Evolutionary conservation across 495 filamentous ascomycete species (phyloP).

Genomic region (Thermochaetoides thermophila): DNA sequence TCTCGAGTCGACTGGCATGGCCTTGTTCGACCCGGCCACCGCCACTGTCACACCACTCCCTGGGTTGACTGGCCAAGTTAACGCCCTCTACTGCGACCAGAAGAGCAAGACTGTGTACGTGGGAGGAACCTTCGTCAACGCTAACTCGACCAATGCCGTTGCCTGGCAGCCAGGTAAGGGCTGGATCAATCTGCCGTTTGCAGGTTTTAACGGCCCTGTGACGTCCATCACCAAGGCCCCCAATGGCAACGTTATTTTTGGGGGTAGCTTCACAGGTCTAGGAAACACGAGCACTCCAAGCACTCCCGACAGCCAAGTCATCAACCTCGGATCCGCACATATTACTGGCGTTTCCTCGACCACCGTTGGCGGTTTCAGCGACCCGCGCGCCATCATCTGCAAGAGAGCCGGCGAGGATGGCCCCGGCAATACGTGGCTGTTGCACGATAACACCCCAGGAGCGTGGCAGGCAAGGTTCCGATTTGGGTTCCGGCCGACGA

Average conservation of each 20-base stretch:
- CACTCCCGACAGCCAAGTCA: conserved; percentile 51
- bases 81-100: conserved; percentile 68
- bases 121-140: conserved; percentile 68
- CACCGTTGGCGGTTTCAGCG: conserved; percentile 47
- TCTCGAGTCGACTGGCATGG: conserved; percentile 60
- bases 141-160: conserved; percentile 76
- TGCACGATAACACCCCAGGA: conserved; percentile 64
- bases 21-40: conserved; percentile 59
- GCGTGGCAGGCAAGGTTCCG: conserved; percentile 73
- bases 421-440: conserved; percentile 64
- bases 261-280: conserved; percentile 80
- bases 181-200: conserved; percentile 84
- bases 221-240: conserved; percentile 65
- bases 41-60: conserved; percentile 52
- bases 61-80: conserved; percentile 70
- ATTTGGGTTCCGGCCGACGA: conserved; percentile 72
- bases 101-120: conserved; percentile 76
- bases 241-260: conserved; percentile 78
- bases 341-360: conserved; percentile 52
- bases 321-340: conserved; percentile 68
- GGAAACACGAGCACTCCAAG: conserved; percentile 55
- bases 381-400: conserved; percentile 78
- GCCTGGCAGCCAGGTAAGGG: conserved; percentile 56
- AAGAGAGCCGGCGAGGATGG: conserved; percentile 49
- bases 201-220: conserved; percentile 89